These are phyloP conservation scores for Arabidopsis hybrid DNA, from an alignment of 441 rosid species.

Conservation along the genomic window DNA sequence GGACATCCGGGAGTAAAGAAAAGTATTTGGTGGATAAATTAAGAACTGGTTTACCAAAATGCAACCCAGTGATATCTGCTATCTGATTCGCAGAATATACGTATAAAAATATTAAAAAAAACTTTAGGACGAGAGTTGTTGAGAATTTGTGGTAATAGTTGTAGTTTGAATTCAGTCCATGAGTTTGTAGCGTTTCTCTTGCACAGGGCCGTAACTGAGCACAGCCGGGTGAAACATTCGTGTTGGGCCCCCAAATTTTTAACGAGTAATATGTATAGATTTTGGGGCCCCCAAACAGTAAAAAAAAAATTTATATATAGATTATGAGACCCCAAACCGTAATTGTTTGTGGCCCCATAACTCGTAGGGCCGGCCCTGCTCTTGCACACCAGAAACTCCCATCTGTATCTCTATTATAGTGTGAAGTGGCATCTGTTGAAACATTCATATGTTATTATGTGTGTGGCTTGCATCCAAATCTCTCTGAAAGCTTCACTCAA, in stretches of 20 bases:
- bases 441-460: constrained; percentile 26
- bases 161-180: constrained; percentile 65
- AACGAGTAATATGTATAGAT: too few species aligned
- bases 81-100: constrained; percentile 14
- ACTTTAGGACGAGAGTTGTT: constrained; percentile 8
- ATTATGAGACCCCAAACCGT: too few species aligned
- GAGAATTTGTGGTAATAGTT: constrained; percentile 12
- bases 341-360: too few species aligned
- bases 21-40: constrained; percentile 20
- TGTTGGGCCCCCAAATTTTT: too few species aligned
- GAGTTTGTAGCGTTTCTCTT: constrained; percentile 96
- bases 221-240: too few species aligned
- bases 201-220: too few species aligned
- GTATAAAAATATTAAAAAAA: background rate
- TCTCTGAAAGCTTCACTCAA: background rate
- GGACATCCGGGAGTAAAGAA: constrained; percentile 5
- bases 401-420: constrained; percentile 98
- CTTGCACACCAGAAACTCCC: constrained; percentile 99
- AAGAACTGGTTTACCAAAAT: constrained; percentile 19
- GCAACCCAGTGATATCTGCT: constrained; percentile 32
- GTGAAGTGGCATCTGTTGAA: constrained; percentile 88
- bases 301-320: too few species aligned
- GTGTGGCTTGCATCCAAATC: background rate
- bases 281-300: too few species aligned
- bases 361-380: too few species aligned